A percentile compares a stretch with the other conserved stretches of the same genome.
Evolutionary conservation across 352 stramenopile genomes (phyloP).

Genomic region (Phytophthora idaei): DNA sequence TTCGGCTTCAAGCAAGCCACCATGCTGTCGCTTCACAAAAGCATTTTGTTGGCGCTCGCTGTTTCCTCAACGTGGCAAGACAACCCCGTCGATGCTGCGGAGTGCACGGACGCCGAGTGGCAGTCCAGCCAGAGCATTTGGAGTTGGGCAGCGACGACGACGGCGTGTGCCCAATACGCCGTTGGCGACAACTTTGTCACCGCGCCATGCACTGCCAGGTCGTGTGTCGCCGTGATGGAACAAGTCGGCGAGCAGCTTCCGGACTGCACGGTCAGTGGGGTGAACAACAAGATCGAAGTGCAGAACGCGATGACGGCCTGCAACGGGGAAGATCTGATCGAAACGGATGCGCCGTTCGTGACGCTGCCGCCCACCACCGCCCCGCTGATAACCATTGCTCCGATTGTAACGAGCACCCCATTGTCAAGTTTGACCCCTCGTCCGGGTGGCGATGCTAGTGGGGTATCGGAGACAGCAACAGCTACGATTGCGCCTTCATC

Average conservation of each 20-base stretch:
- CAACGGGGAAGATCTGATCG: constrained; percentile 10
- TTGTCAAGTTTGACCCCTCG: constrained; percentile 6
- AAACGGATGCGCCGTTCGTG: constrained; percentile 13
- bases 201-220: constrained; percentile 15
- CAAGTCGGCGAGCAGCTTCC: constrained; percentile 25
- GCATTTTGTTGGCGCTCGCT: background rate
- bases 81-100: constrained; percentile 1
- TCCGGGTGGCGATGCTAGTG: constrained; percentile 6
- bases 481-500: constrained; percentile 1
- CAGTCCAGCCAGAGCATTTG: constrained; percentile 20
- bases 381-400: constrained; percentile 11
- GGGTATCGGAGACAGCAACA: background rate
- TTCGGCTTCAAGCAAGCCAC: no score
- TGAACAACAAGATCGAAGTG: constrained; percentile 33
- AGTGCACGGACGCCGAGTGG: constrained; percentile 23
- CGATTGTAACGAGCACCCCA: constrained; percentile 11
- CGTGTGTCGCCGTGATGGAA: constrained; percentile 24
- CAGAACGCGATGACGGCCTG: constrained; percentile 26
- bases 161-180: constrained; percentile 18
- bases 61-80: background rate
- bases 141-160: constrained; percentile 21
- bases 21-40: background rate
- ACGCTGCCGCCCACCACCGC: background rate
- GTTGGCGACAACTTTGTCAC: constrained; percentile 19
- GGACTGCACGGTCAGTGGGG: constrained; percentile 20